Evolutionary conservation across 2,329 filamentous ascomycete species (phyloP).

Genomic region (Penicillium sp.): DNA sequence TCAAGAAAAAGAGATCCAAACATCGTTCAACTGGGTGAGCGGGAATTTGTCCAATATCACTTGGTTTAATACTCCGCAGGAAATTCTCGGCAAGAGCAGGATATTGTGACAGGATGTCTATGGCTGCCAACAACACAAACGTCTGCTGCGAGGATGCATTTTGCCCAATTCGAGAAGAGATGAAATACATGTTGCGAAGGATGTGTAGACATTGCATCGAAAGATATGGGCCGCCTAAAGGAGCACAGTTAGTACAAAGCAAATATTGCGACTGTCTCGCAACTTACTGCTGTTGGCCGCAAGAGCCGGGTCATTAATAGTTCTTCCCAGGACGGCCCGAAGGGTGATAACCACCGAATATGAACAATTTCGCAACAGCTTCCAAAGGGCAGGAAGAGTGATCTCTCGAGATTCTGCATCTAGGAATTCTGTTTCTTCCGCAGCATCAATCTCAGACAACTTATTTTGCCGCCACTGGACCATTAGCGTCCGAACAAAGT

Average conservation of each 20-base stretch:
- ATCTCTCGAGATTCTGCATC: conserved; percentile 63
- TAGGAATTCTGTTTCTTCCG: conserved; percentile 63
- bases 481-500: conserved; percentile 65
- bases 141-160: conserved; percentile 77
- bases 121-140: conserved; percentile 77
- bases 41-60: conserved; percentile 57
- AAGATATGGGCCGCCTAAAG: conserved; percentile 60
- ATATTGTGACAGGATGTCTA: conserved; percentile 77
- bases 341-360: conserved; percentile 73
- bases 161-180: conserved; percentile 71
- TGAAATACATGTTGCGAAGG: conserved; percentile 76
- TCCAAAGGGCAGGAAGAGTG: conserved; percentile 72
- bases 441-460: conserved; percentile 68
- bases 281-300: conserved; percentile 53
- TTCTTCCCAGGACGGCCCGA: conserved; percentile 69
- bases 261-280: neutral
- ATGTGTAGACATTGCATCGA: conserved; percentile 70
- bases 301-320: conserved; percentile 57
- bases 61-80: conserved; percentile 61
- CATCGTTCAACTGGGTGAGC: conserved; percentile 66
- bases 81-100: conserved; percentile 65
- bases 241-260: conserved; percentile 9
- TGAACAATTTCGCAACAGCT: conserved; percentile 69
- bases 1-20: conserved; percentile 85
- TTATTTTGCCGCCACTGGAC: conserved; percentile 73